phyloP scores from a whole-genome alignment of 306 rosid genomes.

The Astragalus glycyphyllos region DNA sequence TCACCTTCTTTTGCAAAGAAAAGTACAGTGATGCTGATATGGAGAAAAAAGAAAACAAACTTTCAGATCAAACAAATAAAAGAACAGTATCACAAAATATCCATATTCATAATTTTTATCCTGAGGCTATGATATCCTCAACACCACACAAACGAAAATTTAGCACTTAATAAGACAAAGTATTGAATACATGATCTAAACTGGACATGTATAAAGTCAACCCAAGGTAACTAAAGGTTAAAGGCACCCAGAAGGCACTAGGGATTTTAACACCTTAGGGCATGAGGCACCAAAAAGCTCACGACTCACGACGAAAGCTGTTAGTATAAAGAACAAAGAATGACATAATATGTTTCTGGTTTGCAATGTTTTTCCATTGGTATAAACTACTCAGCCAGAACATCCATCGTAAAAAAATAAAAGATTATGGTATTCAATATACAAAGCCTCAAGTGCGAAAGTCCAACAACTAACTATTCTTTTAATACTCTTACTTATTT shows the following conservation, averaged over 20 bases:
- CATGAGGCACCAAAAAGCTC: background rate
- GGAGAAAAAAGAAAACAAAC: slow-evolving; percentile 42
- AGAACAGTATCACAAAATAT: slow-evolving; percentile 12
- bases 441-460: background rate
- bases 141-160: background rate
- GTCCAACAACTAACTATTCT: background rate
- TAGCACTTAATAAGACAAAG: background rate
- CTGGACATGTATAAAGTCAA: background rate
- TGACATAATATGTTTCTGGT: background rate
- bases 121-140: background rate
- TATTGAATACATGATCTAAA: background rate
- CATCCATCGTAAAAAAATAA: background rate
- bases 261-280: slow-evolving; percentile 6
- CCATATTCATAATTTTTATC: slow-evolving; percentile 1
- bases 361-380: background rate
- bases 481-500: slow-evolving; percentile 10
- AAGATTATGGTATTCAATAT: background rate
- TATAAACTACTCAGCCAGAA: slow-evolving; percentile 1
- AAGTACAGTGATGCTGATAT: slow-evolving; percentile 73
- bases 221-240: slow-evolving; percentile 1
- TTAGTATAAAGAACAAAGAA: background rate
- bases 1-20: slow-evolving; percentile 96
- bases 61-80: slow-evolving; percentile 40
- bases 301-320: background rate
- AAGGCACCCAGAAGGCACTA: background rate